phyloP scores from a whole-genome alignment of 208 protist genomes.

The Crithidia fasciculata region DNA sequence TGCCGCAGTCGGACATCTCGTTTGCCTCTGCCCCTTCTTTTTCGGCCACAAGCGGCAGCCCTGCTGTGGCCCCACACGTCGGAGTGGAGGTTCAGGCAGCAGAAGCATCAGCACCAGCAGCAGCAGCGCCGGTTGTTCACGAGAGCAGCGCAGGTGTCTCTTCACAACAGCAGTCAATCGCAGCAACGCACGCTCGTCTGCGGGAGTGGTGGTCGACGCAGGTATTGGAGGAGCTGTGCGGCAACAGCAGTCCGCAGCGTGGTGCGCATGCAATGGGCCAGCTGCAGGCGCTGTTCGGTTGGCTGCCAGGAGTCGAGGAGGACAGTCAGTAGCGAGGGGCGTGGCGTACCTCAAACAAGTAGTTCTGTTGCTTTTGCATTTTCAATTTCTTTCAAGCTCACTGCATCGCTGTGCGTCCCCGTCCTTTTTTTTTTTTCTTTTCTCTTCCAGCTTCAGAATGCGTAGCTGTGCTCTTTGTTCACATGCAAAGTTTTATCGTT shows the following conservation, averaged over 20 bases:
- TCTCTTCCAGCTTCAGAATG: not conserved
- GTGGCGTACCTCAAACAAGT: not conserved
- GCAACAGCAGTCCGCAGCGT: constrained; percentile 11
- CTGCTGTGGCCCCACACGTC: no score
- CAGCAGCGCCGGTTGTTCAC: not conserved
- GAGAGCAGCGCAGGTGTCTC: not conserved
- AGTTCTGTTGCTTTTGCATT: not conserved
- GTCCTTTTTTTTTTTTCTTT: constrained; percentile 10
- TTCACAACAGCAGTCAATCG: not conserved
- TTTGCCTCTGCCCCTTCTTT: not conserved
- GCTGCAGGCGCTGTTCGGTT: constrained; percentile 20
- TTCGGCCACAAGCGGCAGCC: no score
- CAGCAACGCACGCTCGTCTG: constrained; percentile 4
- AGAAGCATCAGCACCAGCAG: not conserved
- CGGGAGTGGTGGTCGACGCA: constrained; percentile 31
- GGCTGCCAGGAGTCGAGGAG: constrained; percentile 15
- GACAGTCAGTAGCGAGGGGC: not conserved
- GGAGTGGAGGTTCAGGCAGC: not conserved
- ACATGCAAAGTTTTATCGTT: not conserved
- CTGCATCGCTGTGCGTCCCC: not conserved
- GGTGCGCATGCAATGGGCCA: constrained; percentile 14
- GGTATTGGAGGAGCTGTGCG: constrained; percentile 27
- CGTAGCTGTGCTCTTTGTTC: not conserved
- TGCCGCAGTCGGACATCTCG: not conserved
- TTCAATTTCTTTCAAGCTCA: not conserved